Conservation (phyloP, 2,329 filamentous ascomycete genomes). For the Ambrosiella cleistominuta region DNA sequence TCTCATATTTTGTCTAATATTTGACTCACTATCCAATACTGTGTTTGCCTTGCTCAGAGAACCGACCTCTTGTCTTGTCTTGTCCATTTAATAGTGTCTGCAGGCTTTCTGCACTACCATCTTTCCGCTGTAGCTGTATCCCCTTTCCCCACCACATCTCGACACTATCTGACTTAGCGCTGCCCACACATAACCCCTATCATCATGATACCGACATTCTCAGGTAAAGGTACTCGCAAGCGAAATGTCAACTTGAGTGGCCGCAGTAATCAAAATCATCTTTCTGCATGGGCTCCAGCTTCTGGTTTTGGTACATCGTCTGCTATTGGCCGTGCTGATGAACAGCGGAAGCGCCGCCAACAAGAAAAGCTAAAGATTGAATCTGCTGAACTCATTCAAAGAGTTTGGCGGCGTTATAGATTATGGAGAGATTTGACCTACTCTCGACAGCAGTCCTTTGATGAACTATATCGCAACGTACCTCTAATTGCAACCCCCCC, state of each 20-base stretch:
- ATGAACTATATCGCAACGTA: slow-evolving; percentile 30
- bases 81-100: neutral
- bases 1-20: neutral
- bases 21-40: neutral
- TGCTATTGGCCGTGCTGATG: slow-evolving; percentile 70
- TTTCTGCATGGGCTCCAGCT: slow-evolving; percentile 21
- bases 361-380: slow-evolving; percentile 61
- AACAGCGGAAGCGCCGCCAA: slow-evolving; percentile 65
- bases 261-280: slow-evolving; percentile 32
- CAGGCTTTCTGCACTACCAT: neutral
- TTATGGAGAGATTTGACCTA: slow-evolving; percentile 41
- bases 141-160: neutral
- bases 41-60: neutral
- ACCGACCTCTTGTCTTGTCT: neutral
- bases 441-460: slow-evolving; percentile 43
- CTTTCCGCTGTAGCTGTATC: neutral
- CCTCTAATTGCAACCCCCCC: neutral
- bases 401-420: slow-evolving; percentile 62
- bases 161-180: neutral
- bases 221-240: slow-evolving; percentile 65
- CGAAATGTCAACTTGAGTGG: slow-evolving; percentile 91
- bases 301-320: slow-evolving; percentile 41
- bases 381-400: slow-evolving; percentile 58
- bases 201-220: slow-evolving; percentile 80
- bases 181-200: neutral